These are phyloP conservation scores for Moricandia arvensis DNA, from an alignment of 345 rosid species.

Conservation along the genomic window DNA sequence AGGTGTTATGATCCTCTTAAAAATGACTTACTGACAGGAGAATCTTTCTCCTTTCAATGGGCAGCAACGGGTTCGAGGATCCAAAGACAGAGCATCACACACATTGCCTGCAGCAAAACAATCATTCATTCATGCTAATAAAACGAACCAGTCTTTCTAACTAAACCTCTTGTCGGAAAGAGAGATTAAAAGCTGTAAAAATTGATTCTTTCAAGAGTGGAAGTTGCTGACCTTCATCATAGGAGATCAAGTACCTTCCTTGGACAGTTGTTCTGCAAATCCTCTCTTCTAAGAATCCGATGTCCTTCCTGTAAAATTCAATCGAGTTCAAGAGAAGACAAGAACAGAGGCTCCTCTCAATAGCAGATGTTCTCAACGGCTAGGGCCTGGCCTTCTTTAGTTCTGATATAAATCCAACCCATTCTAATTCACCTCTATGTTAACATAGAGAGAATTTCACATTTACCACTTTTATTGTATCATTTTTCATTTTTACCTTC, in stretches of 20 bases:
- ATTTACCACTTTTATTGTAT: no score
- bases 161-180: not conserved
- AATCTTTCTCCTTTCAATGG: constrained; percentile 78
- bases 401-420: no score
- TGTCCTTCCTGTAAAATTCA: constrained; percentile 52
- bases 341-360: not conserved
- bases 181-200: not conserved
- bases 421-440: no score
- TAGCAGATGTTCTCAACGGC: no score
- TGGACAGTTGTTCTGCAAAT: constrained; percentile 77
- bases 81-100: constrained; percentile 77
- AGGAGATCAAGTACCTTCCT: constrained; percentile 82
- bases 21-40: constrained; percentile 85
- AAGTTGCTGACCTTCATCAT: constrained; percentile 59
- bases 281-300: constrained; percentile 49
- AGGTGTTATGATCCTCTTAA: not conserved
- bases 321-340: constrained; percentile 1
- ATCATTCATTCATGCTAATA: not conserved
- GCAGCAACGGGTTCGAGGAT: constrained; percentile 76
- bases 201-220: not conserved
- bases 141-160: not conserved
- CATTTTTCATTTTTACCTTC: no score
- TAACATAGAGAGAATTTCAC: no score
- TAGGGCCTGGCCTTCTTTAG: no score
- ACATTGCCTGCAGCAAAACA: constrained; percentile 62